These are phyloP conservation scores for Aspergillus aculeatus DNA, from an alignment of 2,329 filamentous ascomycete genomes.

Conservation along the genomic window DNA sequence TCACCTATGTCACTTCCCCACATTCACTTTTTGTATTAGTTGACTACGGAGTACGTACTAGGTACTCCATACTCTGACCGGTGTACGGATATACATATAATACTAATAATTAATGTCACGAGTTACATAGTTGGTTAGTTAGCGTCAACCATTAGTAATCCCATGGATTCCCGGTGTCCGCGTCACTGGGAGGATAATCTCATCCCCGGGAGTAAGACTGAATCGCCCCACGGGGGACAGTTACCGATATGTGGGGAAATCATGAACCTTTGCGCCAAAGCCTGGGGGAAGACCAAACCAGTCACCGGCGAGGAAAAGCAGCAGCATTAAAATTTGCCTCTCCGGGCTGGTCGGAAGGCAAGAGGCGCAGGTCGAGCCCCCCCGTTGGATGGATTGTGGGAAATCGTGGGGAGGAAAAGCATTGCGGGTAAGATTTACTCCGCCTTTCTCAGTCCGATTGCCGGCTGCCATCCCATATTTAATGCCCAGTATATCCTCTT, in stretches of 20 bases:
- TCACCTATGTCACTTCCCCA: background rate
- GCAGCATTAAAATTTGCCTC: background rate
- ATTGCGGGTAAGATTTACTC: slow-evolving; percentile 14
- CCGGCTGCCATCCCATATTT: slow-evolving; percentile 5
- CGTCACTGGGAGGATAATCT: slow-evolving; percentile 1
- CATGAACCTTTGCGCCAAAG: background rate
- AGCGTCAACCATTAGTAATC: background rate
- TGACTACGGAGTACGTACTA: background rate
- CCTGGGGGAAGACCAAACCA: background rate
- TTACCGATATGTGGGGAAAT: slow-evolving; percentile 12
- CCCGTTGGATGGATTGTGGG: slow-evolving; percentile 13
- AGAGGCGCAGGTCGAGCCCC: background rate
- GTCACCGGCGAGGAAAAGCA: background rate
- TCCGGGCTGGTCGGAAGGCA: background rate
- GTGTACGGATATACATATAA: background rate
- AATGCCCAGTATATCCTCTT: background rate
- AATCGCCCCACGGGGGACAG: slow-evolving; percentile 13
- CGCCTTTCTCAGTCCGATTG: slow-evolving; percentile 2
- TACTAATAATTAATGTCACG: background rate
- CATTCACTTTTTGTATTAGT: background rate
- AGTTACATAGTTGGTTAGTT: too few relatives aligned
- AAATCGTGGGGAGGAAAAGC: slow-evolving; percentile 14
- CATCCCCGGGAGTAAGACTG: slow-evolving; percentile 5
- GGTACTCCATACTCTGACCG: background rate
- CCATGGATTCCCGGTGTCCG: background rate